Percentiles rank a stretch among this genome's conserved stretches.
Conservation (phyloP, 2,329 filamentous ascomycete species). For the Verticillium klebahnii region DNA sequence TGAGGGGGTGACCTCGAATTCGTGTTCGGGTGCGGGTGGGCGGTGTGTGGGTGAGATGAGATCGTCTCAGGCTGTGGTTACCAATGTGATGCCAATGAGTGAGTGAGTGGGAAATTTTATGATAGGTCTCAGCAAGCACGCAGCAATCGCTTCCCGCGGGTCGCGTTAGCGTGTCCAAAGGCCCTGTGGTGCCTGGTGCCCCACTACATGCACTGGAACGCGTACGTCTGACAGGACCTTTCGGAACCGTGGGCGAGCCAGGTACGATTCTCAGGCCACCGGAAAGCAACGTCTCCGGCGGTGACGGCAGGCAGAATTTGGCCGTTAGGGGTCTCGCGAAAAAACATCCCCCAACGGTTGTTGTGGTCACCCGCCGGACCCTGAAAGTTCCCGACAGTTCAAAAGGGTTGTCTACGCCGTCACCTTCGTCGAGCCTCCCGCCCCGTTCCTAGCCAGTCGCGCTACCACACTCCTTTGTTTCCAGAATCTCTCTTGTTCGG, state of each 20-base stretch:
- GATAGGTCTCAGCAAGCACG: background rate
- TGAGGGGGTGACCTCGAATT: background rate
- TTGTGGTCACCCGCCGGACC: background rate
- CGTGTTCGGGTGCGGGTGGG: background rate
- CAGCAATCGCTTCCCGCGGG: background rate
- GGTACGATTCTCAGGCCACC: constrained; percentile 8
- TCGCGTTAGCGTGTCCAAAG: background rate
- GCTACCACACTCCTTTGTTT: constrained; percentile 5
- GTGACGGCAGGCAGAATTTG: constrained; percentile 12
- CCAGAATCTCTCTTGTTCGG: background rate
- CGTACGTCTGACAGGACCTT: background rate
- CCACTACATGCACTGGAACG: background rate
- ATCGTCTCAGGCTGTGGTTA: background rate
- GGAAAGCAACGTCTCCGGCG: constrained; percentile 8
- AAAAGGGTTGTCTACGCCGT: background rate
- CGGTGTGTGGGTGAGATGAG: background rate
- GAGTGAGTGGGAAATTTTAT: background rate
- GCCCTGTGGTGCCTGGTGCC: background rate
- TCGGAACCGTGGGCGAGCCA: background rate
- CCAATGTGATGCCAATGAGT: background rate
- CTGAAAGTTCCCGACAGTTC: background rate
- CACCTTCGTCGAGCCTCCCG: background rate
- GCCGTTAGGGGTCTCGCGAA: constrained; percentile 8
- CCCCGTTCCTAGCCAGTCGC: background rate
- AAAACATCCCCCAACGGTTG: constrained; percentile 13